Evolutionary conservation across 495 filamentous ascomycete genomes (phyloP).

Genomic region (Neurospora discreta): DNA sequence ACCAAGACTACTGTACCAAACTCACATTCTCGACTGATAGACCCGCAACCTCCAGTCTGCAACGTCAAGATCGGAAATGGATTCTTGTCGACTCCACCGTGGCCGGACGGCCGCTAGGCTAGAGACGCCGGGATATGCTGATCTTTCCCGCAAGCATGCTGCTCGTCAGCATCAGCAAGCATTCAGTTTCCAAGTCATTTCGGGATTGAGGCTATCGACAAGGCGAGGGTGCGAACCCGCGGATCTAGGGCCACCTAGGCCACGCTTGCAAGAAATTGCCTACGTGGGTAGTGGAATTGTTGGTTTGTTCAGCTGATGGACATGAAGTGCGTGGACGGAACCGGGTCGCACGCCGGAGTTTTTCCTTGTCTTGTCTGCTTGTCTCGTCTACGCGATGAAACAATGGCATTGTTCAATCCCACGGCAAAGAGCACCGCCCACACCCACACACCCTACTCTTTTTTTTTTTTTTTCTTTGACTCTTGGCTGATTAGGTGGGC

Average conservation of each 20-base stretch:
- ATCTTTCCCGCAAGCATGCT: background rate
- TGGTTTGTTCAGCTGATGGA: background rate
- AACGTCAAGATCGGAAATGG: background rate
- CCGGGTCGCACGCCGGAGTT: background rate
- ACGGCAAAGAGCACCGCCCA: background rate
- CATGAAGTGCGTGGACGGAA: background rate
- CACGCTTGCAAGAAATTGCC: background rate
- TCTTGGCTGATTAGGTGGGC: background rate
- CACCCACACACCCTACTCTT: background rate
- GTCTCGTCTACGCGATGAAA: background rate
- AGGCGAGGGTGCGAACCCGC: background rate
- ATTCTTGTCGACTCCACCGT: background rate
- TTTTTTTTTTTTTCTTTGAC: background rate
- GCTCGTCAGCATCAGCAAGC: background rate
- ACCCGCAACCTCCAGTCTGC: background rate
- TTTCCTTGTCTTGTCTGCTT: background rate
- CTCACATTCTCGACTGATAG: background rate
- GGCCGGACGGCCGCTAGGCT: background rate
- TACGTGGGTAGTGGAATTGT: background rate
- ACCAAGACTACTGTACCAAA: background rate
- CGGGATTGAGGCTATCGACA: background rate
- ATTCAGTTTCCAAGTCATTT: background rate
- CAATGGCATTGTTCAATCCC: background rate
- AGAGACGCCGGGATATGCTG: background rate
- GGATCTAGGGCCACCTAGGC: background rate